Evolutionary conservation across 768 basidiomycete genomes (phyloP), one percentile per base, ranked within the genome.

Genomic region (Lentinula boryana): DNA sequence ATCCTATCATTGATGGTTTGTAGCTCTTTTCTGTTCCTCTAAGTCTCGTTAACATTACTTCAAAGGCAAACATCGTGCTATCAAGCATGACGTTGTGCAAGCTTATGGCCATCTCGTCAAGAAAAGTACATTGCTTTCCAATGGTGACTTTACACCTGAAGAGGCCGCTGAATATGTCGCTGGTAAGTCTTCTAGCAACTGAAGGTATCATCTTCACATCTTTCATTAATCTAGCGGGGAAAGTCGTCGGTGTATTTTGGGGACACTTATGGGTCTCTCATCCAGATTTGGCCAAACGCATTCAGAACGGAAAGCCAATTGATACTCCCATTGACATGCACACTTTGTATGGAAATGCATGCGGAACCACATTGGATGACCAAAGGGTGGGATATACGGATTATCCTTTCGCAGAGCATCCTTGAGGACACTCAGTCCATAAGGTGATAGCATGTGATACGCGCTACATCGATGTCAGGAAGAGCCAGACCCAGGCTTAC

Each of bases 1-100:
- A 61, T 40, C 53, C 55, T 5, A 38, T 41, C 15, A 56, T 50
- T 46, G 46, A 51, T 18, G 60, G 60, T 54, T 27, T 15, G 51
- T 5, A n/a, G 23, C 21, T 44, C 61, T 55, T 4, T 56, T 60
- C 31, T 36, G 9, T n/a, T 32, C 66, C 31, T 51, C 67, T 55
- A 51, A 64, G 21, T 71, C 68, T 50, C 63, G 62, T n/a, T 63
- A 63, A 16, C 32, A 67, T 40, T 58, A 58, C 16, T 52, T 13
- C 15, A 36, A 52, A 63, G 63, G 63, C 2, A 60, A 63, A 52
- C 44, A 32, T 12, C 59, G 70, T 15, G 68, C 63, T 4, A 74
- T 69, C 0, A 63, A 63, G 2, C 70, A 74, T 31, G 73, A 74
- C 57, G 63, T 71, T 16, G 32, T 75, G 31, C 61, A 54, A 4